Evolutionary conservation across 2,329 filamentous ascomycete genomes (phyloP), one percentile per base, ranked within the genome.

Genomic region (Raffaelea arxii): DNA sequence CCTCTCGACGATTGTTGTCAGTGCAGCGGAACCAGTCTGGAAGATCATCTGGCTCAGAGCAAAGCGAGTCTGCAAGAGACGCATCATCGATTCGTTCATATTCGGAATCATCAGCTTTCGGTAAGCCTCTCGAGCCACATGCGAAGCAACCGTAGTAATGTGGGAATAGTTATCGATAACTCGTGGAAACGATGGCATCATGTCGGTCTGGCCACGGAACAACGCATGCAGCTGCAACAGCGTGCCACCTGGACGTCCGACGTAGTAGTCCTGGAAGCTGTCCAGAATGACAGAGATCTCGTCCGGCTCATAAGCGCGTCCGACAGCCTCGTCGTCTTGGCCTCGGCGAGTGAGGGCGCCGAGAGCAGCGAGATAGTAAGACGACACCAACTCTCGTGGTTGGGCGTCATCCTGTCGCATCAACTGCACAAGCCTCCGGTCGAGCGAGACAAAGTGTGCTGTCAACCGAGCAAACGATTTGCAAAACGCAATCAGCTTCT

Each of bases 1-100:
- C 53, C 77, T 80, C 25, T 79, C 75, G 38, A 80, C 69, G 46
- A 74, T 65, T 4, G 54, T 53, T 4, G 64, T 62, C 16, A 81
- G 55, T 4, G 66, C 65, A 6, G 54, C 54, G 2, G 71, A 69
- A 32, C 71, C 63, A 11, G 61, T 51, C 18, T 58, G 57, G 54
- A 72, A 79, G 24, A 72, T 63, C 2, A 60, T 52, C 46, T 74
- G 47, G 53, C 60, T 48, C 30, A 54, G 36, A 7, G 43, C 19
- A 1, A 59, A 41, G 19, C 49, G 53, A 21, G 44, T 44, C 30
- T 49, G 49, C 18, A 50, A 39, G 23, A 19, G 30, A 3, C 50
- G 49, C 9, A 21, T 41, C 10, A 22, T 43, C 46, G 14, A 25
- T 1, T 11, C 37, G 4, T n/a, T 30, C 7, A 44, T 47, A n/a